Evolutionary conservation across 2,329 filamentous ascomycete genomes (phyloP), one percentile per base, ranked within the genome.

Genomic region (Dothideomycetidae sp.): DNA sequence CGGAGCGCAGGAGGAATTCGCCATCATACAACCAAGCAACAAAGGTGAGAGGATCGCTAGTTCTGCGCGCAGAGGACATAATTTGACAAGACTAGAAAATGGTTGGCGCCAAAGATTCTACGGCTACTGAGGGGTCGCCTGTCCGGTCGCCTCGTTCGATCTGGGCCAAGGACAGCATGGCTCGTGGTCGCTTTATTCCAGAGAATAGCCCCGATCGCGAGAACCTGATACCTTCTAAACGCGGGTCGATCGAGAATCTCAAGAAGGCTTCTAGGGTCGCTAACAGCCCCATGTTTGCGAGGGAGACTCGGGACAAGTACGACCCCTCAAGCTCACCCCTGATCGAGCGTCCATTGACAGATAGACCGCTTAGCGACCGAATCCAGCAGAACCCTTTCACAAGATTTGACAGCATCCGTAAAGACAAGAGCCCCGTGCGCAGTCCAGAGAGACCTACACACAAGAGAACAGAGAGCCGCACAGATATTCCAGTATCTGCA

Each of bases 211-310:
- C 30, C 30, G 40, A 42, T 13, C 42, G 42, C 33, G 40, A 41
- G 21, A 34, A 39, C 80, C 9, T 73, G 78, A 5, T 78, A 79
- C 31, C 76, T 75, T 41, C 81, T 83, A 52, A 38, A 19, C 78
- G 88, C 54, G 82, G 83, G 31, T 96, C 88, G 12, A 86, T 98
- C 48, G 90, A 98, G 69, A 86, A 86, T 53, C 70, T 98, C 42
- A 92, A 94, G 63, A 83, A 79, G 56, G 86, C 85, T 19, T 93
- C 88, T 39, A 81, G 90, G 43, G 90, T 98, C 52, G 93, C 88
- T 70, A 96, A 93, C 65, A 94, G 88, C 70, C 93, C 79, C 63
- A 94, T 96, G 69, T 83, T 93, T 56, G 85, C 84, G 29, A 79
- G 86, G 39, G 86, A 94, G 61, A 80, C 85, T 54, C 86, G 86